Evolutionary conservation across 2,329 filamentous ascomycete species (phyloP), one percentile per base, ranked within the genome.

Genomic region (Gliomastix tumulicola): DNA sequence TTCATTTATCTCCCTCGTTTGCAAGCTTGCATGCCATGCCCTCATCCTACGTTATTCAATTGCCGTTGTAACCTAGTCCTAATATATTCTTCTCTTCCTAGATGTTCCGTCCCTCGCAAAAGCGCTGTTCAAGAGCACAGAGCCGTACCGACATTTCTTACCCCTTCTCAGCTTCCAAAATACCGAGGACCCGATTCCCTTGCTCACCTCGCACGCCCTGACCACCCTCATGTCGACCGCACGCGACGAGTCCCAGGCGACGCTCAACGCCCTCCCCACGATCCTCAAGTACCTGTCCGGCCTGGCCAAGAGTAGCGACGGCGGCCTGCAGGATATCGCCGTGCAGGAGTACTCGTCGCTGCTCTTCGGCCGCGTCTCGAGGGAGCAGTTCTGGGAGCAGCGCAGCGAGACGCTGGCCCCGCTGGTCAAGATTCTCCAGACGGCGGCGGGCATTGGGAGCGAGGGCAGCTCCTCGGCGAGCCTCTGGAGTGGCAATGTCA

Each of bases 241-340:
- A 19, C 71, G 81, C 42, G 74, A 81, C 54, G 73, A 74, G 45
- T 75, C 75, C 12, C 44, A 59, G 35, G 76, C 86, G 37, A 84
- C 88, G 38, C 74, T 85, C 41, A 76, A 84, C 45, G 86, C 88
- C 16, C 75, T 97, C 31, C 84, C 88, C 15, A 72, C 87, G 51
- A 73, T 97, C 34, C 86, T 92, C 61, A 82, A 76, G 53, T 97
- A 96, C 61, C 77, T 97, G 21, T 85, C 88, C 7, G 79, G 80
- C 36, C 71, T 97, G 38, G 81, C 85, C 40, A 88, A 88, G 68
- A 88, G 82, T 55, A 76, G 84, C 30, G 92, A 98, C 62, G 84
- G 86, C 38, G 88, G 88, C 27, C 73, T 94, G 39, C 92, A 98
- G 62, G 92, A 98, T 55, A 95, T 97, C 54, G 90, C 88, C 19